These are phyloP conservation scores for Solioccasus polychromus DNA, from an alignment of 768 basidiomycete species.

Conservation along the genomic window DNA sequence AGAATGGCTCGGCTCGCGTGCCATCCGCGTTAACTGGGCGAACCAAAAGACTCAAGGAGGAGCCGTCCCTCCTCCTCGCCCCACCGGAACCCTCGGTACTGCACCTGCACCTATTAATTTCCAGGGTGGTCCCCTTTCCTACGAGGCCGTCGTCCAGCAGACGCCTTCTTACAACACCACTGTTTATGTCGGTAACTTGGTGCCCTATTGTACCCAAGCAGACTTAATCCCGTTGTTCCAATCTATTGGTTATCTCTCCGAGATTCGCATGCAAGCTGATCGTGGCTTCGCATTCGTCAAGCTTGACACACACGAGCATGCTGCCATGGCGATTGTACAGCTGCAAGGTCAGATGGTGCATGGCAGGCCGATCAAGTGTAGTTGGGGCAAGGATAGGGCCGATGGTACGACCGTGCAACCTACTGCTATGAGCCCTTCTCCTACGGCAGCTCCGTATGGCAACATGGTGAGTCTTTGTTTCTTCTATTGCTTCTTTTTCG, in stretches of 20 bases:
- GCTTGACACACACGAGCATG: slow-evolving; percentile 97
- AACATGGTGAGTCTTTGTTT: slow-evolving; percentile 55
- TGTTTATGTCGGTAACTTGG: slow-evolving; percentile 98
- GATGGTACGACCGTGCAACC: slow-evolving; percentile 60
- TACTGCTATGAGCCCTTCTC: slow-evolving; percentile 57
- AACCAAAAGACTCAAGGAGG: slow-evolving; percentile 95
- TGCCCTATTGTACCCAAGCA: slow-evolving; percentile 95
- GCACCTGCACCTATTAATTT: slow-evolving; percentile 91
- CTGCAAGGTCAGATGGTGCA: slow-evolving; percentile 97
- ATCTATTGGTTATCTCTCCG: slow-evolving; percentile 96
- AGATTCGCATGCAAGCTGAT: slow-evolving; percentile 99
- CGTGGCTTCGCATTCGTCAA: slow-evolving; percentile 99
- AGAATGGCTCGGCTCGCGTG: slow-evolving; percentile 97
- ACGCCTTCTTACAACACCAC: slow-evolving; percentile 93
- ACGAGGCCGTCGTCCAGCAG: slow-evolving; percentile 91
- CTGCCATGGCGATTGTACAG: slow-evolving; percentile 96
- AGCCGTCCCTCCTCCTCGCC: slow-evolving; percentile 34
- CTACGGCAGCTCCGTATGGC: slow-evolving; percentile 64
- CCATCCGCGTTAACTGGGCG: slow-evolving; percentile 99
- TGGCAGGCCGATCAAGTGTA: slow-evolving; percentile 95
- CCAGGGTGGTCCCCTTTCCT: slow-evolving; percentile 83
- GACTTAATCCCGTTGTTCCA: slow-evolving; percentile 98
- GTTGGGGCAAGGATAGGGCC: slow-evolving; percentile 96
- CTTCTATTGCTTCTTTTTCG: neutral
- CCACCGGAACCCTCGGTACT: slow-evolving; percentile 47